Evolutionary conservation across 108 stramenopile species (phyloP), one percentile per base, ranked within the genome.

Genomic region (Conticribra weissflogii): DNA sequence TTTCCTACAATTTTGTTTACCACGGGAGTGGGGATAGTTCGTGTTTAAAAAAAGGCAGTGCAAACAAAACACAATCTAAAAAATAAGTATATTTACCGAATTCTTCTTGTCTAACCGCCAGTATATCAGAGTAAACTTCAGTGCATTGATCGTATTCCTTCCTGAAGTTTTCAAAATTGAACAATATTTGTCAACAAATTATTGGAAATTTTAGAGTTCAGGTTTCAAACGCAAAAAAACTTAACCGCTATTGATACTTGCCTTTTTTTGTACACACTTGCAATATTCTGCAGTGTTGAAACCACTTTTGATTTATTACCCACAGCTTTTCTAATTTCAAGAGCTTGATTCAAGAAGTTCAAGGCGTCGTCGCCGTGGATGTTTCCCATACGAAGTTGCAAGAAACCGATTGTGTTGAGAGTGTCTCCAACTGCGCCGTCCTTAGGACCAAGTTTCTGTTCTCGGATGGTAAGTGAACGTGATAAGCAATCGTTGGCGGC

Each of bases 251-350:
- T 5, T 5, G 12, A 9, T 41, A 41, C 36, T 41, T 41, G 12
- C 36, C 77, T 88, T 61, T 86, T 85, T 44, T 84, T 78, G 71
- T 89, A 86, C 18, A 90, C 73, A 62, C 90, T 89, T 44, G 87
- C 88, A 48, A 93, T 84, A 48, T 89, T 90, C 77, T 87, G 86
- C 27, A 93, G 79, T 1, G 92, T 93, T 27, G 86, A 86, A 25
- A 89, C 87, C 8, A 89, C 85, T 63, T 89, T 90, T 0, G 76
- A 60, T 45, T 81, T 76, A 51, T 93, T 88, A 28, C 78, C 78
- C 32, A 86, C 77, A 15, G 67, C 54, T 45, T 82, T 87, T 28
- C 89, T 66, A 9, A 93, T 86, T 33, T 81, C 83, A 28, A 90
- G 85, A 1, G 92, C 84, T 52, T 89, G 86, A 63, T 74, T 80